phyloP scores from a whole-genome alignment of 164 flowering plant genomes.

The Stephania japonica region DNA sequence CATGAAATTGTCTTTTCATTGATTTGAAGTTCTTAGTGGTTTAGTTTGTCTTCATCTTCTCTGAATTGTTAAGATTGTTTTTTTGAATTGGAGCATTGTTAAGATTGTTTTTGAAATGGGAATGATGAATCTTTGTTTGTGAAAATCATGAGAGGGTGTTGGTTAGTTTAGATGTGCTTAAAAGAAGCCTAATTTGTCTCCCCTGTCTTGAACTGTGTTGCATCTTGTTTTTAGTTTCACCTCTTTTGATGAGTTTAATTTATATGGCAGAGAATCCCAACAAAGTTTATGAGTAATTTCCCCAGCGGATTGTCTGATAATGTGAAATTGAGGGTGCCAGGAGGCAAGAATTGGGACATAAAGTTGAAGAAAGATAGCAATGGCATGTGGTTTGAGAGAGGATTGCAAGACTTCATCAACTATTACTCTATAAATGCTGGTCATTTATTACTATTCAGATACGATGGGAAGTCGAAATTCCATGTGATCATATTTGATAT shows the following conservation, averaged over 20 bases:
- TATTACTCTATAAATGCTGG: conserved; percentile 22
- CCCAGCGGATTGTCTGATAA: conserved; percentile 15
- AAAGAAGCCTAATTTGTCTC: no score
- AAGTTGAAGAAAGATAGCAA: conserved; percentile 12
- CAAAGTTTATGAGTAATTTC: conserved; percentile 18
- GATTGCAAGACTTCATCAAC: conserved; percentile 27
- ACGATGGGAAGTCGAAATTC: conserved; percentile 27
- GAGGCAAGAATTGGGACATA: conserved; percentile 23
- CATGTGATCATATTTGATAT: conserved; percentile 22
- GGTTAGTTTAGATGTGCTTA: no score
- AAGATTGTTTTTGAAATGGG: no score
- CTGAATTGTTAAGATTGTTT: no score
- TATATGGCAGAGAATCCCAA: conserved; percentile 27
- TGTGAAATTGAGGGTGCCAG: conserved; percentile 17
- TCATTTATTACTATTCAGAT: conserved; percentile 28
- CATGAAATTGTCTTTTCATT: no score
- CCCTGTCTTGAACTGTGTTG: not conserved
- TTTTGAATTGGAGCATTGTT: no score
- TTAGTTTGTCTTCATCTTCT: no score
- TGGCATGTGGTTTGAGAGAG: conserved; percentile 23
- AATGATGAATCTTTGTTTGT: no score
- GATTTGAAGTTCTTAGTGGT: not conserved
- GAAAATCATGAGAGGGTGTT: no score
- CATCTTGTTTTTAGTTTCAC: not conserved
- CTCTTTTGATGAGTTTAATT: not conserved